Evolutionary conservation across 139 green algal species (phyloP), one percentile per base, ranked within the genome.

Genomic region (Picochlorum sp.): DNA sequence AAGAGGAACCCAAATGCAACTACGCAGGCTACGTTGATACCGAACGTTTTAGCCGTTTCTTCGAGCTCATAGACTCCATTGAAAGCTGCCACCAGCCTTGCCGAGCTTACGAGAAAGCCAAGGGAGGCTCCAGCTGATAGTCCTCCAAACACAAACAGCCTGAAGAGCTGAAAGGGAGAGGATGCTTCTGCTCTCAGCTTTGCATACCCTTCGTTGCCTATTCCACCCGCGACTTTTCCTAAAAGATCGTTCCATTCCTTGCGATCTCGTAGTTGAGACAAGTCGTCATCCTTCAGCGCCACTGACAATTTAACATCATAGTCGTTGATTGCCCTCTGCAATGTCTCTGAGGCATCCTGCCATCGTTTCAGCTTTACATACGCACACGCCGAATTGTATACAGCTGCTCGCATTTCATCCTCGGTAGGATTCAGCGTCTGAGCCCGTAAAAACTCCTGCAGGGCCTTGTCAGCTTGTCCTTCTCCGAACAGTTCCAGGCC

Each of bases 301-400:
- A 96, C 89, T 2, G 34, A 63, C 4, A 96, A 79, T 64, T 90
- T 89, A 4, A 97, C 75, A 9, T 79, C 70, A 71, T 93, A 85
- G 1, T 91, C 75, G 44, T 95, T 94, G 47, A 95, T 74, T 4
- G 88, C 89, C 7, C 50, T 28, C 6, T 78, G 66, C 2, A 98
- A 72, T 9, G 74, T 65, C 26, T 90, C 83, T 8, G 82, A 67
- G 3, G 91, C 91, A 16, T 80, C 62, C 45, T 88, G 66, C 72
- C 78, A 97, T 61, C 88, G 75, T 61, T 87, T 82, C 37, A 88
- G 75, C 70, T 87, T 85, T 3, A 80, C 79, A 23, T 88, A 79
- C 13, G 78, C 85, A 61, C 92, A 98, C 20, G 87, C 92, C 20
- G 78, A 65, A 81, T 97, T 97, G 76, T 97, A 98, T 21, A 87